phyloP scores from a whole-genome alignment of 441 rosid species.

The Pelargonium cotyledonis region DNA sequence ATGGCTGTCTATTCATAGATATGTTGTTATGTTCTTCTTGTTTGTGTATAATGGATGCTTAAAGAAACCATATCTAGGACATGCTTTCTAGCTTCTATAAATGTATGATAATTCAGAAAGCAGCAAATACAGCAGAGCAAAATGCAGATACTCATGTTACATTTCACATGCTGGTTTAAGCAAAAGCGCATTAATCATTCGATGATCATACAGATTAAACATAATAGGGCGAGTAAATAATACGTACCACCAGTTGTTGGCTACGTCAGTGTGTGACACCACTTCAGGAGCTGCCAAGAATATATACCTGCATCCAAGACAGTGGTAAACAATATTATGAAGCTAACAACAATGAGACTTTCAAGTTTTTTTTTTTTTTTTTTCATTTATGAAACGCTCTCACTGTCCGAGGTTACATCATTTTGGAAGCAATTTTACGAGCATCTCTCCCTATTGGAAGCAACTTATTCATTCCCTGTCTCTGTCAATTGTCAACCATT shows the following conservation, averaged over 20 bases:
- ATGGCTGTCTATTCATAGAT: constrained; percentile 7
- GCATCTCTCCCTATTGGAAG: too few species aligned
- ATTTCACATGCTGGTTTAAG: too few species aligned
- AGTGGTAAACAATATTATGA: background rate
- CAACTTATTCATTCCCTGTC: too few species aligned
- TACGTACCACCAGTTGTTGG: background rate
- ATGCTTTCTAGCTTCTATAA: background rate
- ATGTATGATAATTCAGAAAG: too few species aligned
- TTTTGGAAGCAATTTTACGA: too few species aligned
- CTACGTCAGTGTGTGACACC: background rate
- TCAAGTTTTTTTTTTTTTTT: too few species aligned
- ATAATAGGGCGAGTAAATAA: background rate
- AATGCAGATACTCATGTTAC: background rate
- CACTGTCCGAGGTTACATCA: too few species aligned
- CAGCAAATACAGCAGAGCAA: background rate
- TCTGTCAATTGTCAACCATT: too few species aligned
- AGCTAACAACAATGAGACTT: too few species aligned
- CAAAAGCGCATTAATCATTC: background rate
- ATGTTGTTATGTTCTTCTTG: background rate
- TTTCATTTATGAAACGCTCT: too few species aligned
- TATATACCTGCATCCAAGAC: background rate
- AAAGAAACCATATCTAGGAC: background rate
- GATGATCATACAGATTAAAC: background rate
- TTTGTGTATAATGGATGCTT: background rate
- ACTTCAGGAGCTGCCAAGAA: constrained; percentile 8